phyloP scores from a whole-genome alignment of 2,329 filamentous ascomycete species.

The Diaporthe capsici region DNA sequence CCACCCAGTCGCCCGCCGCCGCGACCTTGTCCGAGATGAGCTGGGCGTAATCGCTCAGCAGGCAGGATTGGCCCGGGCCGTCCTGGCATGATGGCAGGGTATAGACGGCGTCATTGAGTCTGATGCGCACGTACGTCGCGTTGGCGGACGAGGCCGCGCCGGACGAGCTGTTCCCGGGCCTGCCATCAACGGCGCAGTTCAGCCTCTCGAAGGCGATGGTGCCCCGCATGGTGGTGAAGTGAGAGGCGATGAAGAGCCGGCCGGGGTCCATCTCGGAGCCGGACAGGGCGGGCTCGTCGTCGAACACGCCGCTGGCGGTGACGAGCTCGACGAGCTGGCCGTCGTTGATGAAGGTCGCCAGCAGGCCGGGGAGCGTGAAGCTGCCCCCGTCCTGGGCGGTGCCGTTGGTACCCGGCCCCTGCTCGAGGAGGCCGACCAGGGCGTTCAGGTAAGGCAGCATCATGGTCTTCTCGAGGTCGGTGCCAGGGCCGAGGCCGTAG shows the following conservation, averaged over 20 bases:
- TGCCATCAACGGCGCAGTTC: slow-evolving; percentile 57
- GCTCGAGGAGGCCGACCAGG: slow-evolving; percentile 65
- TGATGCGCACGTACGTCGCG: slow-evolving; percentile 67
- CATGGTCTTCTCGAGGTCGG: slow-evolving; percentile 66
- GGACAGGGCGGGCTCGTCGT: slow-evolving; percentile 65
- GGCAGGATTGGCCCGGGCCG: slow-evolving; percentile 69
- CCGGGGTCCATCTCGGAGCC: slow-evolving; percentile 60
- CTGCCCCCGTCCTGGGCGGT: slow-evolving; percentile 59
- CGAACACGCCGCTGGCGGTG: slow-evolving; percentile 72
- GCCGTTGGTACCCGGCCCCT: slow-evolving; percentile 65
- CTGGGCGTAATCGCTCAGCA: slow-evolving; percentile 59
- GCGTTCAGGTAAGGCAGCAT: slow-evolving; percentile 73
- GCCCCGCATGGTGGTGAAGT: slow-evolving; percentile 74
- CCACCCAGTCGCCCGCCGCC: slow-evolving; percentile 63
- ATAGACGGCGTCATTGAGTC: slow-evolving; percentile 75
- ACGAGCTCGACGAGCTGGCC: slow-evolving; percentile 75
- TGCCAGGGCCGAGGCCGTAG: slow-evolving; percentile 73
- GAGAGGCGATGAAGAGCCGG: slow-evolving; percentile 68
- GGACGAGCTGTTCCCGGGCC: slow-evolving; percentile 24
- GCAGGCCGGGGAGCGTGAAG: slow-evolving; percentile 68
- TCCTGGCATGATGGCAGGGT: slow-evolving; percentile 67
- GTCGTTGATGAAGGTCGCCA: slow-evolving; percentile 76
- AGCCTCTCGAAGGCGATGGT: slow-evolving; percentile 76
- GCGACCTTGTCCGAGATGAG: slow-evolving; percentile 62
- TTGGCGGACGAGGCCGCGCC: slow-evolving; percentile 44